Evolutionary conservation across 2,329 filamentous ascomycete species (phyloP).

Genomic region (Fusarium sp.): DNA sequence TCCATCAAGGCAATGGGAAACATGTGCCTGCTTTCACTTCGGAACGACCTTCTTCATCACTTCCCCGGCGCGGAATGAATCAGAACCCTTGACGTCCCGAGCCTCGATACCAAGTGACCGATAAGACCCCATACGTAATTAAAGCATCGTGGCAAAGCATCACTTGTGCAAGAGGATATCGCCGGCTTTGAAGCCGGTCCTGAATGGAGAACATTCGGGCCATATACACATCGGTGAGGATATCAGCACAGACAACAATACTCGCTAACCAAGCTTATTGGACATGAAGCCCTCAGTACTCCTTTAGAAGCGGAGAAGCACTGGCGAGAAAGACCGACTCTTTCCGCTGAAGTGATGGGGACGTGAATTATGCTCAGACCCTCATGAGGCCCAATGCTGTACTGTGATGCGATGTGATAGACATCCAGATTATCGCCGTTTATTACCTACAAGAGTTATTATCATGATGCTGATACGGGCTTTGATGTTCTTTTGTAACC

Average conservation of each 20-base stretch:
- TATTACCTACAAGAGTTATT: background rate
- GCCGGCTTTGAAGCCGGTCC: constrained; percentile 16
- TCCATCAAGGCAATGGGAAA: background rate
- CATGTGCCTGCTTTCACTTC: background rate
- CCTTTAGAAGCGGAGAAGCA: constrained; percentile 33
- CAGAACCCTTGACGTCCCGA: background rate
- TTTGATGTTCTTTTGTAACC: background rate
- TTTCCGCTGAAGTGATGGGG: constrained; percentile 18
- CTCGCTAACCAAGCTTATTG: constrained; percentile 20
- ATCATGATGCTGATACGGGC: background rate
- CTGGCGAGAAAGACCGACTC: constrained; percentile 35
- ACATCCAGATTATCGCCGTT: background rate
- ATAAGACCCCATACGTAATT: constrained; percentile 19
- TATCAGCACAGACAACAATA: background rate
- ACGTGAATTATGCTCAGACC: background rate
- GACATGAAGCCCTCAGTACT: constrained; percentile 13
- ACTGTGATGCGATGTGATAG: constrained; percentile 12
- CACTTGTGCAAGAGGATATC: constrained; percentile 13
- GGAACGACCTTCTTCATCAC: background rate
- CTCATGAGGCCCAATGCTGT: constrained; percentile 4
- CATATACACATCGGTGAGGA: constrained; percentile 1
- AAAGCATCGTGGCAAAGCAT: background rate
- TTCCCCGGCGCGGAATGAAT: background rate
- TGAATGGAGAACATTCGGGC: constrained; percentile 9
- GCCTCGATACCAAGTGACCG: background rate